Evolutionary conservation across 2,329 filamentous ascomycete species (phyloP).

Genomic region (Chaetomium globosum): DNA sequence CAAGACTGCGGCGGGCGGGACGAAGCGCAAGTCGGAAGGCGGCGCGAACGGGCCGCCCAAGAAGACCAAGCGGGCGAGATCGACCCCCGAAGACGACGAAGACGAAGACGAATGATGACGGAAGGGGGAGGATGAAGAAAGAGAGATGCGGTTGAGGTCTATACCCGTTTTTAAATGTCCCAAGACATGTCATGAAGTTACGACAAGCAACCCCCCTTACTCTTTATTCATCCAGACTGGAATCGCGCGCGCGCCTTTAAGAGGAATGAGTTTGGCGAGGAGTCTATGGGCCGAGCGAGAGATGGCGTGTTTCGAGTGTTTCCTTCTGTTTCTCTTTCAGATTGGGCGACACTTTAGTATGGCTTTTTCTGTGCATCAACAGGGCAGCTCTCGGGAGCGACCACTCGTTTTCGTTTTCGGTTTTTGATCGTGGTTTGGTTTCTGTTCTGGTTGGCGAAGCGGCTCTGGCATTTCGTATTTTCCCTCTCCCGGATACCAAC

Average conservation of each 20-base stretch:
- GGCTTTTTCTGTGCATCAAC: slow-evolving; percentile 29
- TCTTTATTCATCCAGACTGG: slow-evolving; percentile 27
- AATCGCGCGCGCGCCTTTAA: slow-evolving; percentile 4
- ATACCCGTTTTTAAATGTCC: slow-evolving; percentile 35
- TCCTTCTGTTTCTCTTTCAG: slow-evolving; percentile 21
- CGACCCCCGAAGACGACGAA: slow-evolving; percentile 48
- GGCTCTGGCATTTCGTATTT: slow-evolving; percentile 23
- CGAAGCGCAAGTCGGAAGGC: slow-evolving; percentile 64
- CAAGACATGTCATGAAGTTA: slow-evolving; percentile 38
- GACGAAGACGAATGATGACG: slow-evolving; percentile 36
- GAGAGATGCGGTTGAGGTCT: slow-evolving; percentile 29
- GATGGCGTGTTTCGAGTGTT: slow-evolving; percentile 13
- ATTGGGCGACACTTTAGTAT: slow-evolving; percentile 30
- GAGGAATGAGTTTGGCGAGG: slow-evolving; percentile 31
- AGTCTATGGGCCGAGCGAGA: slow-evolving; percentile 31
- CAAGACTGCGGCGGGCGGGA: slow-evolving; percentile 47
- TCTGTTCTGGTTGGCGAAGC: slow-evolving; percentile 27
- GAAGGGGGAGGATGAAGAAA: slow-evolving; percentile 16
- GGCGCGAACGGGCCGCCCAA: slow-evolving; percentile 54
- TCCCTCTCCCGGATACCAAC: slow-evolving; percentile 33
- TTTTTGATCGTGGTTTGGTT: slow-evolving; percentile 22
- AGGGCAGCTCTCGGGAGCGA: slow-evolving; percentile 22
- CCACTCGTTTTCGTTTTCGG: slow-evolving; percentile 16
- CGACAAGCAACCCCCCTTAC: slow-evolving; percentile 35
- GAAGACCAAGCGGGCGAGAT: slow-evolving; percentile 49